phyloP scores from a whole-genome alignment of 2,329 filamentous ascomycete species.

The Colletotrichum sp. region DNA sequence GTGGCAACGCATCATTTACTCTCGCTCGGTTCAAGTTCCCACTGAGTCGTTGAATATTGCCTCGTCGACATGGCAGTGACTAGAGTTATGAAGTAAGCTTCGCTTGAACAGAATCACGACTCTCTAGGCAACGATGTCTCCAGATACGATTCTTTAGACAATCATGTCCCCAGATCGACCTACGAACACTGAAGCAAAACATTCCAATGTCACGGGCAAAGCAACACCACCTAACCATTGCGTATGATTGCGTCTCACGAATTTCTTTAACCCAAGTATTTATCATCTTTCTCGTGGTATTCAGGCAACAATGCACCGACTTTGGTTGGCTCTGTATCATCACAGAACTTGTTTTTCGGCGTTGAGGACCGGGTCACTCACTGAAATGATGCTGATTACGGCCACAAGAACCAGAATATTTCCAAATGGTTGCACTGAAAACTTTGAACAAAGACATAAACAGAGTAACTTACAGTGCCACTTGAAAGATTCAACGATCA shows the following conservation, averaged over 20 bases:
- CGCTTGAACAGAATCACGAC: not conserved
- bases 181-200: not conserved
- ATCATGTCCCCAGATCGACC: not conserved
- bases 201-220: not conserved
- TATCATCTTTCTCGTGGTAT: not conserved
- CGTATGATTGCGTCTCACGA: accelerated
- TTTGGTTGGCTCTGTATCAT: not conserved
- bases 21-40: no score
- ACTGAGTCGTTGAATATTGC: no score
- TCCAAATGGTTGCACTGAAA: not conserved
- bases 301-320: not conserved
- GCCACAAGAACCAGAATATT: not conserved
- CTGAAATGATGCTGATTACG: not conserved
- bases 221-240: accelerated
- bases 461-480: not conserved
- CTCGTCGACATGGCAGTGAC: not conserved
- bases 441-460: not conserved
- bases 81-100: not conserved
- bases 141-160: no score
- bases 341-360: not conserved
- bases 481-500: not conserved
- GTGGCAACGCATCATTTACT: no score
- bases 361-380: no score
- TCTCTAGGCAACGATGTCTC: not conserved
- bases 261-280: accelerated